Conservation (phyloP, 2,329 filamentous ascomycete genomes). For the Nigrospora oryzae region DNA sequence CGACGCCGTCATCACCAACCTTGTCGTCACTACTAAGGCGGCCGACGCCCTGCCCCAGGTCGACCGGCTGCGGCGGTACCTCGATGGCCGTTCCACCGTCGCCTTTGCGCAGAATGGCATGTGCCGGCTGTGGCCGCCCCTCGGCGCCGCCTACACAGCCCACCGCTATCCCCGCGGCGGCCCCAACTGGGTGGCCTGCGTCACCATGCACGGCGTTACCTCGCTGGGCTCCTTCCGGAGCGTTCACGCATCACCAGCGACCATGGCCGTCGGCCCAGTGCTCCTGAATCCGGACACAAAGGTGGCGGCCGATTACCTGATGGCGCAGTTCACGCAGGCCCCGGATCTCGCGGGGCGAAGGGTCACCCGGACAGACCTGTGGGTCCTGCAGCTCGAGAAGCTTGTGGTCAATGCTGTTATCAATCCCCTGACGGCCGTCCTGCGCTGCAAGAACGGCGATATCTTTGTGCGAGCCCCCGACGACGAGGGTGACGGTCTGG, state of each 20-base stretch:
- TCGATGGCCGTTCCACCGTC: constrained; percentile 60
- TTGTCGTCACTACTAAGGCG: constrained; percentile 75
- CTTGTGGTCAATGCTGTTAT: constrained; percentile 72
- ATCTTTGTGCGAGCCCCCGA: constrained; percentile 41
- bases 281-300: constrained; percentile 13
- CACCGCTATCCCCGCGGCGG: constrained; percentile 26
- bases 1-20: constrained; percentile 49
- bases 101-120: constrained; percentile 84
- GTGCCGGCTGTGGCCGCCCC: constrained; percentile 54
- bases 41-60: constrained; percentile 55
- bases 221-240: constrained; percentile 42
- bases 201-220: constrained; percentile 49
- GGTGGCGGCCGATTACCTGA: constrained; percentile 25
- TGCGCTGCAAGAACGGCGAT: constrained; percentile 70
- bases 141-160: constrained; percentile 32
- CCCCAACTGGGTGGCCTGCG: constrained; percentile 67
- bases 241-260: constrained; percentile 41
- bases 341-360: constrained; percentile 31
- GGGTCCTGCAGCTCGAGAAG: constrained; percentile 72
- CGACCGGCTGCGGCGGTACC: constrained; percentile 50
- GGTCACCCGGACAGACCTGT: constrained; percentile 35
- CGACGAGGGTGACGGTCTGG: constrained; percentile 32
- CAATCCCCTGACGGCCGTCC: constrained; percentile 76
- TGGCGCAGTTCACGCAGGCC: constrained; percentile 29
- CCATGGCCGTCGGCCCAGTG: constrained; percentile 39